These are phyloP conservation scores for Cercospora sp. DNA, from an alignment of 2,329 filamentous ascomycete genomes.

Conservation along the genomic window DNA sequence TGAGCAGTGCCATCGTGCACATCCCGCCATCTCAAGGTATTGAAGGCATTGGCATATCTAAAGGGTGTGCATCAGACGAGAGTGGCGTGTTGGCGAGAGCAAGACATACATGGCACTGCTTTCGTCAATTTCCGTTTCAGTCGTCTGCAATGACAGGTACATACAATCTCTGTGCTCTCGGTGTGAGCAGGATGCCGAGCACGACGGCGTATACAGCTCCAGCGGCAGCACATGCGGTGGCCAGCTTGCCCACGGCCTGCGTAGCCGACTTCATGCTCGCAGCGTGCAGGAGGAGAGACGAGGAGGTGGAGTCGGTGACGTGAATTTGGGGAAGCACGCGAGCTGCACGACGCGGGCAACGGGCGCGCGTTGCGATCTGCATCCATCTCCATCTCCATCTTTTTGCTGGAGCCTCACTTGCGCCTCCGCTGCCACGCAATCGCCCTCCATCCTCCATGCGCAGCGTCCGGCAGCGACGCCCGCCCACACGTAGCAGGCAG, in stretches of 20 bases:
- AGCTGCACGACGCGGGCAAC: background rate
- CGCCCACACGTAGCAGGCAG: background rate
- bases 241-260: constrained; percentile 19
- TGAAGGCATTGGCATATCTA: constrained; percentile 79
- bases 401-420: background rate
- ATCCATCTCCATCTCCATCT: background rate
- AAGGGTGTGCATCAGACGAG: constrained; percentile 44
- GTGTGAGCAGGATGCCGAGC: constrained; percentile 52
- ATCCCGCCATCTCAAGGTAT: constrained; percentile 69
- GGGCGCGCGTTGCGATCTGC: background rate
- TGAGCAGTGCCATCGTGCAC: constrained; percentile 75
- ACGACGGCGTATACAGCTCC: constrained; percentile 33
- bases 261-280: constrained; percentile 14
- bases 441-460: background rate
- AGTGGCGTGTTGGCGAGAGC: background rate
- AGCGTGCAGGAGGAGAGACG: background rate
- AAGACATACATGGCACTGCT: constrained; percentile 8
- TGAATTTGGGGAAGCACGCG: background rate
- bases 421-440: background rate
- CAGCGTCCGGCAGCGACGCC: background rate
- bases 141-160: constrained; percentile 31
- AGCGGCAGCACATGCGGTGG: constrained; percentile 24
- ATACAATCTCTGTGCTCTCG: constrained; percentile 78
- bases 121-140: background rate
- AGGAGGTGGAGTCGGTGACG: background rate